Conservation (phyloP, 805 yeast species). For the Zygosaccharomyces rouxii region DNA sequence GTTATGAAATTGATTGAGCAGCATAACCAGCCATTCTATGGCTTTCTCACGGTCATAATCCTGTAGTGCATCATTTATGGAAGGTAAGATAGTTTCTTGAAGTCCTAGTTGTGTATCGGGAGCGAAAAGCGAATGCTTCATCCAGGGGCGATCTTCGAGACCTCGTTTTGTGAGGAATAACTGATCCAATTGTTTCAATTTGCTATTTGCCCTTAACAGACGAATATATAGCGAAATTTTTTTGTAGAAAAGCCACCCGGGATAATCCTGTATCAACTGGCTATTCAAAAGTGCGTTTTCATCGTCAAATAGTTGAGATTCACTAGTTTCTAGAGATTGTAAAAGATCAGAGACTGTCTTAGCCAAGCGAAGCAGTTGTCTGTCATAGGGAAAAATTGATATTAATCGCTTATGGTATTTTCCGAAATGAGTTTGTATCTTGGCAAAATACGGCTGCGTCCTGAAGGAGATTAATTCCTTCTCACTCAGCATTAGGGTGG, state of each 20-base stretch:
- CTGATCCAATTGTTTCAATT: conserved; percentile 52
- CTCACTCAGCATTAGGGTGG: conserved; percentile 51
- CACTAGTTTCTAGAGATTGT: conserved; percentile 7
- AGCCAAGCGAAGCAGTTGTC: conserved; percentile 12
- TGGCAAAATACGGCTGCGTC: conserved; percentile 44
- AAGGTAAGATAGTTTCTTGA: conserved; percentile 53
- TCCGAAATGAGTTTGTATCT: conserved; percentile 39
- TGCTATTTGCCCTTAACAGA: conserved; percentile 50
- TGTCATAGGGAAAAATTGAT: conserved; percentile 21
- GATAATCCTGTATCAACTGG: conserved; percentile 58
- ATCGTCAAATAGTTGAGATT: conserved; percentile 45
- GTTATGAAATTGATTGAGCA: conserved; percentile 34
- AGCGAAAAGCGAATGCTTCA: conserved; percentile 60
- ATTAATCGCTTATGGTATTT: conserved; percentile 22
- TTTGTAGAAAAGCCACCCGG: conserved; percentile 65
- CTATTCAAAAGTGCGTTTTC: conserved; percentile 45
- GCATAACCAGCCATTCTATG: conserved; percentile 43
- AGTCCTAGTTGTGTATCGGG: conserved; percentile 51
- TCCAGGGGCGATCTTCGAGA: conserved; percentile 50
- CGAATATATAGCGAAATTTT: conserved; percentile 58
- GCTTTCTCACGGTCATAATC: conserved; percentile 43
- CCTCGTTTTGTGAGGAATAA: conserved; percentile 48
- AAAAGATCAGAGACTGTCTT: conserved; percentile 11
- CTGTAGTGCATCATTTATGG: conserved; percentile 51
- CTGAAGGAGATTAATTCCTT: conserved; percentile 50